A percentile compares a stretch with the other conserved stretches of the same genome.
These are phyloP conservation scores for Aspergillus sp. DNA, from an alignment of 2,329 filamentous ascomycete genomes.

Conservation along the genomic window DNA sequence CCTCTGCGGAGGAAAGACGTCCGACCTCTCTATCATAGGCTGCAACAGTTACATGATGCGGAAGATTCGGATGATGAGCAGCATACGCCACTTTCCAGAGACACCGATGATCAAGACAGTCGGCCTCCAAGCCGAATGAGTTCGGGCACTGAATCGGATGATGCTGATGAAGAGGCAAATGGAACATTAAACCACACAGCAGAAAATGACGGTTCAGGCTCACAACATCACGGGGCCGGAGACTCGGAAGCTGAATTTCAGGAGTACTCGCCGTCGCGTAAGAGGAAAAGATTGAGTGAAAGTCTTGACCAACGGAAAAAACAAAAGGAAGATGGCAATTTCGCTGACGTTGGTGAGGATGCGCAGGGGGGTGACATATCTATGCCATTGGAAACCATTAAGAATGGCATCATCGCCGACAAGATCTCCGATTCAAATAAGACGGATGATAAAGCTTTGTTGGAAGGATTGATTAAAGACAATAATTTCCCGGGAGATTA, in stretches of 20 bases:
- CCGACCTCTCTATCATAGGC: constrained; percentile 77
- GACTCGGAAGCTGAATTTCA: constrained; percentile 16
- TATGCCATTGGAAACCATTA: neutral
- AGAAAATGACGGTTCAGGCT: constrained; percentile 14
- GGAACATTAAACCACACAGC: constrained; percentile 22
- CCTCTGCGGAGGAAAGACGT: constrained; percentile 61
- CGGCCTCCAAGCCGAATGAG: constrained; percentile 72
- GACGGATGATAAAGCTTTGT: neutral
- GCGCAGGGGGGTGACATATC: constrained; percentile 32
- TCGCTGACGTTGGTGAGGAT: constrained; percentile 62
- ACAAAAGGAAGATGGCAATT: constrained; percentile 79
- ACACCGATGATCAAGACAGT: constrained; percentile 84
- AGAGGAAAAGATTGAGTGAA: constrained; percentile 72
- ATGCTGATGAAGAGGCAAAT: constrained; percentile 39
- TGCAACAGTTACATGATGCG: constrained; percentile 72
- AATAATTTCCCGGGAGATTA: constrained; percentile 53
- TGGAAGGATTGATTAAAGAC: constrained; percentile 31
- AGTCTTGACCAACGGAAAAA: constrained; percentile 72
- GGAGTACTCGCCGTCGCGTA: constrained; percentile 51
- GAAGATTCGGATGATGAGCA: constrained; percentile 87
- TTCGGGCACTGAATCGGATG: constrained; percentile 52
- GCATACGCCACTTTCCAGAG: constrained; percentile 64
- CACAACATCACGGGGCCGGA: constrained; percentile 15
- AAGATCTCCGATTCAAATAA: neutral
- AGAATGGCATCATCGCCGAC: neutral